phyloP scores from a whole-genome alignment of 495 filamentous ascomycete genomes.

The Cercophora samala region DNA sequence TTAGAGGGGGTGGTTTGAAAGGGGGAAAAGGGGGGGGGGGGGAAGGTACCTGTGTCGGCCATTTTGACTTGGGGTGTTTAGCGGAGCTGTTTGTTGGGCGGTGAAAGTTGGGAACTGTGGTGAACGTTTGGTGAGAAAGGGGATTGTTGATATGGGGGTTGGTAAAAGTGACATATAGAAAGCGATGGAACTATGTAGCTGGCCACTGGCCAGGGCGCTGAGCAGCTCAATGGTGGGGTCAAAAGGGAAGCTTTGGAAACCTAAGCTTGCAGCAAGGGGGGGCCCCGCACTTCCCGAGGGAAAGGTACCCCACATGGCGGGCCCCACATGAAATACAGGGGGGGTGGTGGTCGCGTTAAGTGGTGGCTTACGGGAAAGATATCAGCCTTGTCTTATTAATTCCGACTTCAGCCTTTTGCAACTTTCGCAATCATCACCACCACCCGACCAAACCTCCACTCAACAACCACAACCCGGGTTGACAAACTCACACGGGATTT shows the following conservation, averaged over 20 bases:
- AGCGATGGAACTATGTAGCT: not conserved
- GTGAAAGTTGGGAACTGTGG: not conserved
- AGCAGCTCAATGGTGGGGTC: constrained; percentile 6
- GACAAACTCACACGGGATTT: no score
- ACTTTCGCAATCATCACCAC: no score
- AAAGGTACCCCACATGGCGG: not conserved
- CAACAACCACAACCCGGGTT: no score
- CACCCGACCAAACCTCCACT: no score
- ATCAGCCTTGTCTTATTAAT: no score
- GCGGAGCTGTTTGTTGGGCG: not conserved
- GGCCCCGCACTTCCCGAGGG: not conserved
- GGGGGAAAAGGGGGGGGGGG: not conserved
- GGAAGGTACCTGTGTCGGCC: not conserved
- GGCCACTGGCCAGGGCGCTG: no score
- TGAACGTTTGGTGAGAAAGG: no score
- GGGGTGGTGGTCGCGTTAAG: no score
- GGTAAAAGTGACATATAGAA: not conserved
- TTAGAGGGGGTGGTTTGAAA: constrained; percentile 8
- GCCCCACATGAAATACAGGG: not conserved
- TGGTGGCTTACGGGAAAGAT: no score
- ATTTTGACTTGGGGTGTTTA: not conserved
- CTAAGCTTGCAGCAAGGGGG: not conserved
- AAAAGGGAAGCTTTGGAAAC: not conserved
- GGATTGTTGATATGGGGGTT: not conserved
- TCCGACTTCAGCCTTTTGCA: no score